Conservation (phyloP, 2,329 filamentous ascomycete genomes). For the Capronia epimyces region DNA sequence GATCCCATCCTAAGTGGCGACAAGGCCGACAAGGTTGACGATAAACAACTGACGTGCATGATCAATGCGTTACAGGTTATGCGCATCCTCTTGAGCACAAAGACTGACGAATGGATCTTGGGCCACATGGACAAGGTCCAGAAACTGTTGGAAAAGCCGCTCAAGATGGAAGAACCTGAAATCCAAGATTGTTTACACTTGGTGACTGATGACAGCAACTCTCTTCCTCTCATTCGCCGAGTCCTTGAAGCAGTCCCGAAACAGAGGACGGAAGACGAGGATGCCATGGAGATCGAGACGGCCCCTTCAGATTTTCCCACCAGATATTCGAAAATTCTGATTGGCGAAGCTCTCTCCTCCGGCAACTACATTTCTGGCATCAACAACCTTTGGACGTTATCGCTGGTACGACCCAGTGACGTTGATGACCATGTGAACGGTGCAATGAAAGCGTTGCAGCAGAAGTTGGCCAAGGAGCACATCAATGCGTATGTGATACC, state of each 20-base stretch:
- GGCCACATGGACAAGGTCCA: constrained; percentile 71
- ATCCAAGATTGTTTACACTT: constrained; percentile 88
- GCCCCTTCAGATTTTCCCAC: constrained; percentile 81
- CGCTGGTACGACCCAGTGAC: constrained; percentile 73
- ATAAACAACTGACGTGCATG: constrained; percentile 63
- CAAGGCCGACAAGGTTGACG: constrained; percentile 73
- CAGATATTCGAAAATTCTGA: constrained; percentile 69
- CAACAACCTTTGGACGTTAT: constrained; percentile 88
- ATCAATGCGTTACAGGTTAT: constrained; percentile 92
- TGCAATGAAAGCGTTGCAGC: constrained; percentile 88
- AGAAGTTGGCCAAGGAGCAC: constrained; percentile 88
- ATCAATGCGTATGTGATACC: constrained; percentile 61
- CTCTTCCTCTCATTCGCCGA: constrained; percentile 52
- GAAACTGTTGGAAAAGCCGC: constrained; percentile 80
- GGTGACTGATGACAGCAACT: constrained; percentile 60
- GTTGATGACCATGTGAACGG: constrained; percentile 83
- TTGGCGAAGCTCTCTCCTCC: constrained; percentile 78
- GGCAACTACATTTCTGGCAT: constrained; percentile 80
- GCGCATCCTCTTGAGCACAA: constrained; percentile 80
- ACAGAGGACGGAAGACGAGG: constrained; percentile 78
- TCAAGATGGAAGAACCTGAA: constrained; percentile 84
- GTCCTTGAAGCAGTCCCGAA: constrained; percentile 86
- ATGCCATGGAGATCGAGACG: constrained; percentile 66
- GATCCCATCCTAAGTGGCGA: constrained; percentile 80
- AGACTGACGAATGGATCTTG: constrained; percentile 84